Evolutionary conservation across 2,329 filamentous ascomycete genomes (phyloP).

Genomic region (Verticillium tricorpus): DNA sequence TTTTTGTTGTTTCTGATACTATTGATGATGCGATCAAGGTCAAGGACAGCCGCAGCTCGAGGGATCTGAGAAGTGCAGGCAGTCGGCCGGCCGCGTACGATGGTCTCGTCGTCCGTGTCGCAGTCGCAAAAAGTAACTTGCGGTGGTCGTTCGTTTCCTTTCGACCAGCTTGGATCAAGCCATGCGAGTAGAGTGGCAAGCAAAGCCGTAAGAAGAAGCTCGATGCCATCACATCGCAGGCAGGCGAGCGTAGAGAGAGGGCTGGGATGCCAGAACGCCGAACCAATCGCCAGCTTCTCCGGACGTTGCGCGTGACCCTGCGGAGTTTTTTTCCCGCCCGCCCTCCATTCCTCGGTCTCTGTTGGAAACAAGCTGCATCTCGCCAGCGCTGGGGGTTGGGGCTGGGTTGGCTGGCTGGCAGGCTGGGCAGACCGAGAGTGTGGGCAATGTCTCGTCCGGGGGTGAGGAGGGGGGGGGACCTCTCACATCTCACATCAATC

Average conservation of each 20-base stretch:
- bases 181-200: not conserved
- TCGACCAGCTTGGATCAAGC: not conserved
- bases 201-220: not conserved
- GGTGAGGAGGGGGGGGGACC: not conserved
- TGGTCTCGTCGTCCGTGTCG: not conserved
- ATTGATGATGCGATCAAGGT: not conserved
- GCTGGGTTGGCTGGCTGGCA: not conserved
- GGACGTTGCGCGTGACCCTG: constrained; percentile 1
- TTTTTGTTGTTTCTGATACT: not conserved
- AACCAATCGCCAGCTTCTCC: not conserved
- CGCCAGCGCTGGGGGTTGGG: not conserved
- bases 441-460: not conserved
- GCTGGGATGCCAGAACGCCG: not conserved
- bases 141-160: not conserved
- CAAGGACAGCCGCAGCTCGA: not conserved
- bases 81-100: not conserved
- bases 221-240: not conserved
- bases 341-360: not conserved
- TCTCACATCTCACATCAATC: not conserved
- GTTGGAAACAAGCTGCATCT: not conserved
- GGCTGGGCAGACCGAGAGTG: not conserved
- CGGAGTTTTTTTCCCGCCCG: not conserved
- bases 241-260: not conserved
- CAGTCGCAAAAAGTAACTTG: not conserved
- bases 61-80: not conserved